A percentile compares a stretch with the other conserved stretches of the same genome.
phyloP scores from a whole-genome alignment of 139 green algal genomes.

The Limnomonas spitsbergensis region DNA sequence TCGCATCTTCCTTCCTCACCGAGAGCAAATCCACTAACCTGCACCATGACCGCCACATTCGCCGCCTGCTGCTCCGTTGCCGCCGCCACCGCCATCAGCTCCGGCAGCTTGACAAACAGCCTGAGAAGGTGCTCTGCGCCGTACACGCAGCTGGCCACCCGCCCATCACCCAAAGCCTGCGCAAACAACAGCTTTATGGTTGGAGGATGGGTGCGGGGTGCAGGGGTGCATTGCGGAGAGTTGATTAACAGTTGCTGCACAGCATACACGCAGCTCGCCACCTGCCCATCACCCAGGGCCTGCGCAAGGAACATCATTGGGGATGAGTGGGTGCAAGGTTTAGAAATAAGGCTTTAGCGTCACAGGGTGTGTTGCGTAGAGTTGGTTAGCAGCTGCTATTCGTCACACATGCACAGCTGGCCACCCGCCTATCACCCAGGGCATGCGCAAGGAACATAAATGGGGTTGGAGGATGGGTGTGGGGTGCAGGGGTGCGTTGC shows the following conservation, averaged over 20 bases:
- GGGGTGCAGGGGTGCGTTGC: too few species aligned
- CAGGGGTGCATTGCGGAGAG: too few species aligned
- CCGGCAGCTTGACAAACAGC: constrained; percentile 84
- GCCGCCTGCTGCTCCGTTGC: constrained; percentile 28
- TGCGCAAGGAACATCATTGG: too few species aligned
- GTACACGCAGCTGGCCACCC: constrained; percentile 66
- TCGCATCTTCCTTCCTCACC: not conserved
- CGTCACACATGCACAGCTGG: constrained; percentile 77
- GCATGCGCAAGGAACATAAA: constrained; percentile 36
- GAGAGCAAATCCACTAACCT: constrained; percentile 21
- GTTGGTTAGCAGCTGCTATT: constrained; percentile 84
- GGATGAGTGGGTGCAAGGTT: too few species aligned
- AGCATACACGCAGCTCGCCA: too few species aligned
- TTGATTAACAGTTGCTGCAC: too few species aligned
- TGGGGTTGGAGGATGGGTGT: not conserved
- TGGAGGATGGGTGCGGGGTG: too few species aligned
- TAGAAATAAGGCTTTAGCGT: too few species aligned
- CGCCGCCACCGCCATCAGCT: constrained; percentile 44
- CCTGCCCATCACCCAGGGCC: too few species aligned
- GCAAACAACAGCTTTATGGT: too few species aligned
- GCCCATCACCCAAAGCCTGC: constrained; percentile 41
- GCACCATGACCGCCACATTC: constrained; percentile 32
- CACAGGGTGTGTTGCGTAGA: too few species aligned
- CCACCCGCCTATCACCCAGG: constrained; percentile 34
- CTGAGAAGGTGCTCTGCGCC: constrained; percentile 86